A percentile compares a stretch with the other conserved stretches of the same genome.
Conservation (phyloP, 1,139 yeast genomes). For the Diutina mesorugosa region DNA sequence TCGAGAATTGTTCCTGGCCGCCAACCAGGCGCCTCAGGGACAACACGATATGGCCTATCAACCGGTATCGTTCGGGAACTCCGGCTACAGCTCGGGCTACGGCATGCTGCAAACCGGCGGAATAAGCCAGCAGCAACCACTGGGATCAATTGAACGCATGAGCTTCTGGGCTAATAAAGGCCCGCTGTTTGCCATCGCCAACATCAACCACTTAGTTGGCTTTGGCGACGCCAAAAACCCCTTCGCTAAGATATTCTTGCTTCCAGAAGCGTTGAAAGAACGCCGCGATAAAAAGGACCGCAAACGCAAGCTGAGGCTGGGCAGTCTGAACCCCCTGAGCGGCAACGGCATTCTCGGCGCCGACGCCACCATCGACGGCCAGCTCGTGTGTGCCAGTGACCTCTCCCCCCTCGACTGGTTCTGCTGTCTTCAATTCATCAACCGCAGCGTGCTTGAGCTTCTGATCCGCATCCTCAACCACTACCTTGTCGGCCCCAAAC, state of each 20-base stretch:
- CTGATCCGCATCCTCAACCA: slow-evolving; percentile 53
- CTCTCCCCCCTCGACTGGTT: slow-evolving; percentile 48
- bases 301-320: slow-evolving; percentile 27
- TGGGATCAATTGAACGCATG: slow-evolving; percentile 36
- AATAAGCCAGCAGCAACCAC: not conserved
- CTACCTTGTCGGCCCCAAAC: slow-evolving; percentile 57
- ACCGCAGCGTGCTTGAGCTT: slow-evolving; percentile 53
- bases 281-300: slow-evolving; percentile 61
- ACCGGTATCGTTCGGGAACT: not conserved
- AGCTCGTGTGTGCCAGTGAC: slow-evolving; percentile 24
- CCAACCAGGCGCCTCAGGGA: not conserved
- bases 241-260: slow-evolving; percentile 56
- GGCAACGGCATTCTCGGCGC: not conserved
- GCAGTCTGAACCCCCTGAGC: not conserved
- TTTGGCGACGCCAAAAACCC: slow-evolving; percentile 68
- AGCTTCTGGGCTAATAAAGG: slow-evolving; percentile 70
- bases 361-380: slow-evolving; percentile 3
- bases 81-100: not conserved
- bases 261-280: slow-evolving; percentile 61
- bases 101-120: not conserved
- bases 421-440: slow-evolving; percentile 37
- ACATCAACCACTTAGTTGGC: slow-evolving; percentile 61
- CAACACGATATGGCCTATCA: not conserved
- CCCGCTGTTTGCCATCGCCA: slow-evolving; percentile 62
- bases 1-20: slow-evolving; percentile 26